phyloP scores from a whole-genome alignment of 129 eudicot species.

The Heracleum sosnowskyi region DNA sequence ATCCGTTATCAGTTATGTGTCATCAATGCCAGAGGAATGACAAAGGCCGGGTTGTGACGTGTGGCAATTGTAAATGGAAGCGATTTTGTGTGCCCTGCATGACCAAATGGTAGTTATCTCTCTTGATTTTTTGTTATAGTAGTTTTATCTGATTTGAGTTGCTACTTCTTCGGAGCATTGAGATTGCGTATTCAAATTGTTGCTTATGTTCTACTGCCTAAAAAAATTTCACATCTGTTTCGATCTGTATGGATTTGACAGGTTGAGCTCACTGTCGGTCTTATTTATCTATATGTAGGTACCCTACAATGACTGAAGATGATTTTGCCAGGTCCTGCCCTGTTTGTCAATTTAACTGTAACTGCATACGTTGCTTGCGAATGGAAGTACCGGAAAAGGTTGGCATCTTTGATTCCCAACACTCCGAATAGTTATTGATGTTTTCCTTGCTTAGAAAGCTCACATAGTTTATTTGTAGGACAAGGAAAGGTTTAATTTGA shows the following conservation, averaged over 20 bases:
- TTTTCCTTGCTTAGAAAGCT: not conserved
- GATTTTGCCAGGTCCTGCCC: conserved; percentile 70
- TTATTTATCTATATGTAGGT: conserved; percentile 1
- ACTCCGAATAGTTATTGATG: not conserved
- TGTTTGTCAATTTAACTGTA: conserved; percentile 66
- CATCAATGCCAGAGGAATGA: conserved; percentile 95
- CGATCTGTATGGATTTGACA: too few species aligned
- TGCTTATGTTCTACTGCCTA: not conserved
- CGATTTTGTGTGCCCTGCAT: conserved; percentile 74
- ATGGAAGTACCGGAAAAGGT: conserved; percentile 33
- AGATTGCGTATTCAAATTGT: too few species aligned
- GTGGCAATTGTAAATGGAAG: conserved; percentile 41
- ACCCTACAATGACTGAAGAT: conserved; percentile 50
- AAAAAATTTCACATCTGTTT: not conserved
- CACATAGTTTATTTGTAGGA: conserved; percentile 17
- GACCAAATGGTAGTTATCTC: conserved; percentile 33
- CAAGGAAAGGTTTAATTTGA: conserved; percentile 19
- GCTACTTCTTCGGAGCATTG: not conserved
- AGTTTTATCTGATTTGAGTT: not conserved
- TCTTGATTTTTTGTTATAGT: not conserved
- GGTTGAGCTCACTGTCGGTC: not conserved
- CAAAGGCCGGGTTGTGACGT: conserved; percentile 63
- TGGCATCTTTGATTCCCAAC: not conserved
- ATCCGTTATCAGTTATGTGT: conserved; percentile 34
- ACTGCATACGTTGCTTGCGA: conserved; percentile 35